Evolutionary conservation across 192 early-diverging fungal genomes (phyloP).

Genomic region (Haplosporangium gracile): DNA sequence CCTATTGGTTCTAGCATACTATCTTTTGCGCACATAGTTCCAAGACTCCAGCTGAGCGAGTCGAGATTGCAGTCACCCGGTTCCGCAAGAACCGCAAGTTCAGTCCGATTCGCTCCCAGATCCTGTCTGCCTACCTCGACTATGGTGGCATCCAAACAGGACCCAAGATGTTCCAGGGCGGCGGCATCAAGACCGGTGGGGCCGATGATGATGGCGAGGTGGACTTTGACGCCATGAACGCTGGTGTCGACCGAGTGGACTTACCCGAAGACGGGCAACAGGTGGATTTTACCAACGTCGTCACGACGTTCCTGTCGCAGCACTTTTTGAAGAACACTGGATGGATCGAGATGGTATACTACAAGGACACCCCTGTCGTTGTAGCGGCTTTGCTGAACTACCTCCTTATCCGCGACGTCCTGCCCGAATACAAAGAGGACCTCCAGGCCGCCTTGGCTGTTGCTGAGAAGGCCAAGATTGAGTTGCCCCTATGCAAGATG

Average conservation of each 20-base stretch:
- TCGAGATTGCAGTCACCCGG: slow-evolving; percentile 65
- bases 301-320: slow-evolving; percentile 65
- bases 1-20: neutral
- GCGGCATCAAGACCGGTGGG: slow-evolving; percentile 43
- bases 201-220: slow-evolving; percentile 50
- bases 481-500: slow-evolving; percentile 64
- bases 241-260: slow-evolving; percentile 57
- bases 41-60: slow-evolving; percentile 57
- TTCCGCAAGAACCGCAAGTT: slow-evolving; percentile 71
- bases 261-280: slow-evolving; percentile 56
- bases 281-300: slow-evolving; percentile 60
- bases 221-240: slow-evolving; percentile 60
- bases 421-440: slow-evolving; percentile 67
- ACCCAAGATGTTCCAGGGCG: slow-evolving; percentile 64
- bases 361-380: slow-evolving; percentile 56
- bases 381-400: slow-evolving; percentile 66
- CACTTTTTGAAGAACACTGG: slow-evolving; percentile 58
- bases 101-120: slow-evolving; percentile 44
- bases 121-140: slow-evolving; percentile 63
- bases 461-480: slow-evolving; percentile 54
- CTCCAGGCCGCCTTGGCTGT: slow-evolving; percentile 58
- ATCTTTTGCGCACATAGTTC: slow-evolving; percentile 30
- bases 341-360: slow-evolving; percentile 64
- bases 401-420: slow-evolving; percentile 59
- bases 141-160: slow-evolving; percentile 68